Base-by-base conservation (phyloP, 2,329 filamentous ascomycete species). In the Colletotrichum falcatum region DNA sequence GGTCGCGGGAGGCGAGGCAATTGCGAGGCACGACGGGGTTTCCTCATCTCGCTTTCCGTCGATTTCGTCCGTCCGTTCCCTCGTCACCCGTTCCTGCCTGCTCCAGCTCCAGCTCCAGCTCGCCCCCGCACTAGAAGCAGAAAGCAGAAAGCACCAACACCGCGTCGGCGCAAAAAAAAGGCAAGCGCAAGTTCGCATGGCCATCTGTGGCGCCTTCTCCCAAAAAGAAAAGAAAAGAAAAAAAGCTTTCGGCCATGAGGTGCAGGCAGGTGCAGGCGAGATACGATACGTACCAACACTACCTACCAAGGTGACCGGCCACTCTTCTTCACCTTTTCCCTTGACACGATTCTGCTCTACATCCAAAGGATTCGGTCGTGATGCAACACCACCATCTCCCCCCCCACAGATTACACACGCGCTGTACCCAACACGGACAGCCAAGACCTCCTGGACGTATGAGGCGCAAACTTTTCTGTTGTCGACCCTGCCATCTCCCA, bases 361-460 rank as follows among this genome's bases (percentile, higher is more conserved):
- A 35, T 37, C 11, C 3, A 9, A 54, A n/a, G 30, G 51, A 54
- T 54, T 54, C 9, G 20, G 20, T 20, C 51, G 30, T 39, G 35
- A 56, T 56, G 54, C 54, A 26, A 71, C 54, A 68, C 64, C 61
- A 61, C 16, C 37, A 30, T 23, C 56, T 14, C n/a, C 14, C 35
- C 44, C 66, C 33, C 61, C 61, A 44, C 66, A 44, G 30, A 35
- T 39, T n/a, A 37, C 33, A 53, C 56, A 39, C 35, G n/a, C 35
- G 56, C 39, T 59, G 37, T n/a, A 44, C 67, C 60, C 53, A 67
- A 70, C 58, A 71, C 64, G 35, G 65, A 67, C 68, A 28, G 68
- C 68, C 68, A 68, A 68, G 68, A 63, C 63, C 60, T 62, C 60
- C 60, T 53, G 26, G 46, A 51, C 35, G 48, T 62, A 14, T 62